Evolutionary conservation across 495 filamentous ascomycete genomes (phyloP).

Genomic region (Tuber microsphaerosporum): DNA sequence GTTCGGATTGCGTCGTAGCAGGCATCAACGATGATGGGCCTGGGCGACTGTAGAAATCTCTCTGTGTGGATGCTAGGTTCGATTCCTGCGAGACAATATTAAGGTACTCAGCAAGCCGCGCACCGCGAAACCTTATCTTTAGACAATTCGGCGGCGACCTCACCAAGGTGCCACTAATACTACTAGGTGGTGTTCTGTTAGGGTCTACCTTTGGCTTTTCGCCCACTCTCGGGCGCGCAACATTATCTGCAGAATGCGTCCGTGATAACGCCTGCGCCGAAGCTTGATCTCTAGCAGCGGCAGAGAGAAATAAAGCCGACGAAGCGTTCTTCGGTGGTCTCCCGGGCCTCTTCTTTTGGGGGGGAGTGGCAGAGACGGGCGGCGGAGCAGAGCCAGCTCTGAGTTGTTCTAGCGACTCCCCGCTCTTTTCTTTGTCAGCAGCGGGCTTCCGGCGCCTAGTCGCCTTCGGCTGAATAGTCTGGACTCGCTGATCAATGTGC

Average conservation of each 20-base stretch:
- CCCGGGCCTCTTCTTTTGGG: conserved; percentile 30
- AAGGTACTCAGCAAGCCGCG: conserved; percentile 2
- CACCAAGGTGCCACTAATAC: not conserved
- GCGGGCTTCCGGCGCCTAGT: conserved; percentile 31
- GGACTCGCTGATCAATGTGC: conserved; percentile 30
- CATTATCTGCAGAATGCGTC: conserved; percentile 33
- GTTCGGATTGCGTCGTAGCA: conserved; percentile 31
- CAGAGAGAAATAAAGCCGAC: conserved; percentile 25
- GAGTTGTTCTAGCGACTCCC: conserved; percentile 20
- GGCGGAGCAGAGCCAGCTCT: conserved; percentile 31
- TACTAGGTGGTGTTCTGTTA: conserved; percentile 3
- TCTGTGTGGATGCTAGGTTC: not conserved
- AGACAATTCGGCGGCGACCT: not conserved
- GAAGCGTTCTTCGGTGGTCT: conserved; percentile 30
- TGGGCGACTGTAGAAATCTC: not conserved
- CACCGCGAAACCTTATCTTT: not conserved
- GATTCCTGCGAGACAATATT: conserved; percentile 5
- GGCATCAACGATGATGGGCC: conserved; percentile 10
- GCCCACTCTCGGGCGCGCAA: conserved; percentile 7
- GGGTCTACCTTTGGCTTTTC: conserved; percentile 4
- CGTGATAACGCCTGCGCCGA: conserved; percentile 28
- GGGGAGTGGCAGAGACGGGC: conserved; percentile 10
- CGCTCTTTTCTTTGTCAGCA: conserved; percentile 33
- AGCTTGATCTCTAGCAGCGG: conserved; percentile 13
- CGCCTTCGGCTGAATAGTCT: conserved; percentile 30